Base-by-base conservation (phyloP, 352 stramenopile species). In the Aphanomyces stellatus region DNA sequence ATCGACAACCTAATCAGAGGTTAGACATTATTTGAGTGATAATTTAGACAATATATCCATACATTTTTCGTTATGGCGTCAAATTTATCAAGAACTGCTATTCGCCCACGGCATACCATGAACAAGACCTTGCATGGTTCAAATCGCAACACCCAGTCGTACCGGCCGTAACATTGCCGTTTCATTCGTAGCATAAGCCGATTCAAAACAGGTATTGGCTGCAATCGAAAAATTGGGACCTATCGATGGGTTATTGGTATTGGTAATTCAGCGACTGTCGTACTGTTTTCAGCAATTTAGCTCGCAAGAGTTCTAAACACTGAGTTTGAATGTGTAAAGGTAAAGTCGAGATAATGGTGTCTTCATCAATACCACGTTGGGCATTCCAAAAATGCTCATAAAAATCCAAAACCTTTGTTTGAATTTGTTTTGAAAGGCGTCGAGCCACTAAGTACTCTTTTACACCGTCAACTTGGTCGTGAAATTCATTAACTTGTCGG, bases 321-420 rank as follows among this genome's bases (percentile, higher is more conserved):
- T 34, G 35, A 17, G 55, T 51, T 64, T 64, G 55, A 40, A 64
- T 64, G 37, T 64, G 55, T 25, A 35, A 51, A 6, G 55, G 55
- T 5, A 64, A 28, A 30, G 55, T 33, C 11, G 55, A 6, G 7
- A 64, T 46, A 8, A 64, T 64, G 25, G 37, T 24, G 25, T 35
- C 40, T 64, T 64, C 55, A 11, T 51, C 33, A 25, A 64, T 64
- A 13, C 55, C 55, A 3, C 55, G 35, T 34, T 64, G 55, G 15
- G 55, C 55, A 0, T 31, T 25, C 55, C 55, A 64, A 49, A 64
- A 64, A 25, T 64, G 55, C 24, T 51, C 55, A 24, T 64, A 64
- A 64, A 64, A 64, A n/a, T 33, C 55, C 3, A 64, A 35, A 13
- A 64, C 55, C 17, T 64, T 64, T 30, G n/a, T 24, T 37, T 64